Base-by-base conservation (phyloP, 2,329 filamentous ascomycete genomes). In the Lachnellula subtilissima region DNA sequence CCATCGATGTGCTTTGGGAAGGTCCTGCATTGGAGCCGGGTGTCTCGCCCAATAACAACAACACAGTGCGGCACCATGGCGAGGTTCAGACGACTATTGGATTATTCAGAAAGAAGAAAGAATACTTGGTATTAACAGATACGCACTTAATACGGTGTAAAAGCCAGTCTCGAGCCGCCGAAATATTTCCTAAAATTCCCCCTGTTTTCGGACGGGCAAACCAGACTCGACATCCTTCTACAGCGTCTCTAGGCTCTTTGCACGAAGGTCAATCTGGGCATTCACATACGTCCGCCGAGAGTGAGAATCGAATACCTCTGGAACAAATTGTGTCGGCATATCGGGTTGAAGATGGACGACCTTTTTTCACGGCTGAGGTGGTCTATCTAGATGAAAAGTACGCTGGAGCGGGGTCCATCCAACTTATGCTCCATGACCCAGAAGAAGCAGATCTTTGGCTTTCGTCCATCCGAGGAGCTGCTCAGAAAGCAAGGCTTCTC, bases 81-180 rank as follows among this genome's bases (percentile, higher is more conserved):
- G 86, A 88, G 67, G 82, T 88, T 15, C 85, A 89, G 70, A 88
- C 83, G 12, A 84, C 83, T 49, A 85, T 81, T 54, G 81, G 82
- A 57, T 82, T 89, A 77, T 87, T 88, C 71, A 77, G 85, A 68
- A 88, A 87, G 73, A 87, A 85, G 73, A 86, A 80, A 70, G 85
- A 89, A 68, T 89, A 87, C 64, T 73, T 89, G 53, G 86, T 89
- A 14, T 74, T 89, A 61, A 89, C 85, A 6, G 86, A 88, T 61
- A 81, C 79, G 5, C 83, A 88, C 69, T 72, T 89, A 54, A 72
- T 88, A 53, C 79, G 86, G 12, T 88, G 86, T 74, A 87, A 88
- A 70, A 86, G 75, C 64, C 83, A 87, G 62, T 73, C 76, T 46
- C 86, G 86, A 68, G 86, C 86, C 12, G 76, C 79, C 28, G 86